Conservation (phyloP, 495 filamentous ascomycete genomes). For the Copromyces sp. region DNA sequence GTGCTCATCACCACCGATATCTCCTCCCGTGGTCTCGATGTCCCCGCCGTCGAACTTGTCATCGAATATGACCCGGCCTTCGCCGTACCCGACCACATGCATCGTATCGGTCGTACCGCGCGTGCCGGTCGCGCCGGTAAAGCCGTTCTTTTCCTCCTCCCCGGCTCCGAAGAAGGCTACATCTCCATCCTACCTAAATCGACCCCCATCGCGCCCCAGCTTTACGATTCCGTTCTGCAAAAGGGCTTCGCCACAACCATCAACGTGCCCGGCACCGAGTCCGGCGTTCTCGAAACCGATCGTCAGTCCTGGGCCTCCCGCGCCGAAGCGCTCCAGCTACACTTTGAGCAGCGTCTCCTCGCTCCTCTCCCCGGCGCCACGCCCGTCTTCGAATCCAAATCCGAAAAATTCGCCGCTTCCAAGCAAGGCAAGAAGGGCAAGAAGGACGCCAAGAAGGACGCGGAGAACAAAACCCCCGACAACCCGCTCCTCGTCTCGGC, state of each 20-base stretch:
- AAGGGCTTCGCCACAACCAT: slow-evolving; percentile 42
- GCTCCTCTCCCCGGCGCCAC: slow-evolving; percentile 6
- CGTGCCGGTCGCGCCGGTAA: slow-evolving; percentile 84
- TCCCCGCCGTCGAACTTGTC: slow-evolving; percentile 87
- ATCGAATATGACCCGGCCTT: slow-evolving; percentile 94
- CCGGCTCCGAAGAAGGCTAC: slow-evolving; percentile 86
- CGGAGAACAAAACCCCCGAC: not conserved
- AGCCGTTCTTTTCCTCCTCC: slow-evolving; percentile 78
- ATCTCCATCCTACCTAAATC: slow-evolving; percentile 53
- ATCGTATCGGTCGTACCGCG: slow-evolving; percentile 89
- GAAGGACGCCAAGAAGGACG: slow-evolving; percentile 2
- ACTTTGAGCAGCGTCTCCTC: slow-evolving; percentile 39
- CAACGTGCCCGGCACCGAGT: slow-evolving; percentile 21
- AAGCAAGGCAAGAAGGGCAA: slow-evolving; percentile 18
- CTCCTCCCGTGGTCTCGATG: slow-evolving; percentile 83
- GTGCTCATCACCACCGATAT: slow-evolving; percentile 92
- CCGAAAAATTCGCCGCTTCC: slow-evolving; percentile 4
- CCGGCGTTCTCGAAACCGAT: slow-evolving; percentile 9
- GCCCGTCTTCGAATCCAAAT: not conserved
- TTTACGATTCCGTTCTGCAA: slow-evolving; percentile 40
- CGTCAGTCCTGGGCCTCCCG: slow-evolving; percentile 32
- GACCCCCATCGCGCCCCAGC: slow-evolving; percentile 25
- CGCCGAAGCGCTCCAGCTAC: slow-evolving; percentile 39
- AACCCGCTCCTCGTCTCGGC: slow-evolving; percentile 54
- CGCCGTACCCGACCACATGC: slow-evolving; percentile 79